phyloP scores from a whole-genome alignment of 768 basidiomycete genomes.

The Lactarius tabidus region DNA sequence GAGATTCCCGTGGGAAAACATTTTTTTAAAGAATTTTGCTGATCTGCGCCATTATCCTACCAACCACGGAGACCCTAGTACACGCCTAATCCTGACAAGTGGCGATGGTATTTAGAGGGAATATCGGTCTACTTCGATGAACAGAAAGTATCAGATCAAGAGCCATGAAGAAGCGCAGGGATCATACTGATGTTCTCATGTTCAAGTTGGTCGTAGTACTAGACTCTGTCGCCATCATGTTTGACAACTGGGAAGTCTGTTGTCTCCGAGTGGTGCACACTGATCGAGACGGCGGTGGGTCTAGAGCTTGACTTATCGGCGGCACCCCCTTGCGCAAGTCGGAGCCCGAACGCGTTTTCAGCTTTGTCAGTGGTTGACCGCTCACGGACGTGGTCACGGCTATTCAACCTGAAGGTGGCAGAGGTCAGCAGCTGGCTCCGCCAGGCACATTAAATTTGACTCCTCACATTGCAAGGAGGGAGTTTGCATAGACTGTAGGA shows the following conservation, averaged over 20 bases:
- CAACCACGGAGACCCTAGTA: no score
- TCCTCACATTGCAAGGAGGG: constrained; percentile 47
- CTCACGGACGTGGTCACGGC: constrained; percentile 3
- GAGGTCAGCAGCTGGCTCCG: not conserved
- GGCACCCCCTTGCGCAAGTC: not conserved
- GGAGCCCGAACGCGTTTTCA: not conserved
- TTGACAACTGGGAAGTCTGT: not conserved
- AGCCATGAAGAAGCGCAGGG: not conserved
- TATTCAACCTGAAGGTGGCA: constrained; percentile 14
- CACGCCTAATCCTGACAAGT: not conserved
- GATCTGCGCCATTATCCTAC: no score
- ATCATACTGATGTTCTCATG: not conserved
- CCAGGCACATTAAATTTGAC: not conserved
- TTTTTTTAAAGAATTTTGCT: no score
- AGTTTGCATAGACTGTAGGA: constrained; percentile 48
- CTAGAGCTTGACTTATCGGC: not conserved
- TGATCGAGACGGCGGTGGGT: not conserved
- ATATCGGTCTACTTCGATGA: not conserved
- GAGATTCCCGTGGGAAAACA: no score
- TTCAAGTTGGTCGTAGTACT: not conserved
- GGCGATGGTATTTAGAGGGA: not conserved
- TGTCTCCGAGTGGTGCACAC: not conserved
- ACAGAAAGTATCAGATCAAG: not conserved
- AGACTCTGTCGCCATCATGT: not conserved
- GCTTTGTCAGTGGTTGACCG: not conserved